Evolutionary conservation across 768 basidiomycete species (phyloP).

Genomic region (Favolaschia claudopus): DNA sequence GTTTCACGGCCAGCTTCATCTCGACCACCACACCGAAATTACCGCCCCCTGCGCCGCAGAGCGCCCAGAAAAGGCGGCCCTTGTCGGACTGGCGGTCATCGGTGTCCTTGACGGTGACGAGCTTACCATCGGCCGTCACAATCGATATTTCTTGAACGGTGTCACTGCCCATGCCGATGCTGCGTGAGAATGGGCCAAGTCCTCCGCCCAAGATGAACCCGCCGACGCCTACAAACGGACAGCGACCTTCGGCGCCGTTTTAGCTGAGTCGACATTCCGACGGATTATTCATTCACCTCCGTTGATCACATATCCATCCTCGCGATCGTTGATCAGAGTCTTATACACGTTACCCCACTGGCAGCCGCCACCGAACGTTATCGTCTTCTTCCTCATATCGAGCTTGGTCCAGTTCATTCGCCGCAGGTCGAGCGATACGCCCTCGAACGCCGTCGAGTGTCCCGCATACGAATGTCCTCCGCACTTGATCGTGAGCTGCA

Average conservation of each 20-base stretch:
- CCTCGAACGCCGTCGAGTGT: slow-evolving; percentile 22
- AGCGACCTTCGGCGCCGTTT: no score
- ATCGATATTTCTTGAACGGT: slow-evolving; percentile 15
- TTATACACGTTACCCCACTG: slow-evolving; percentile 25
- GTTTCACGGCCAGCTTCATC: slow-evolving; percentile 19
- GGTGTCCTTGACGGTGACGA: slow-evolving; percentile 23
- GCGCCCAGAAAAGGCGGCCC: slow-evolving; percentile 26
- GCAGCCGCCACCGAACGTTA: slow-evolving; percentile 23
- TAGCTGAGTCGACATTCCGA: no score
- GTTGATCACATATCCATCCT: slow-evolving; percentile 22
- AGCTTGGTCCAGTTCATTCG: slow-evolving; percentile 14
- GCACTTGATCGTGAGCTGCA: slow-evolving; percentile 25
- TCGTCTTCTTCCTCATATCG: slow-evolving; percentile 20
- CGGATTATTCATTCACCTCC: no score
- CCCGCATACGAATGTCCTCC: slow-evolving; percentile 25
- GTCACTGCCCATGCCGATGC: slow-evolving; percentile 27
- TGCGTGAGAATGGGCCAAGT: slow-evolving; percentile 23
- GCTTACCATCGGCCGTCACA: slow-evolving; percentile 21
- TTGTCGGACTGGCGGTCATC: slow-evolving; percentile 17
- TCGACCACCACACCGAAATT: slow-evolving; percentile 26
- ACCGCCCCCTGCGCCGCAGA: slow-evolving; percentile 22
- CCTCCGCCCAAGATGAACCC: slow-evolving; percentile 25
- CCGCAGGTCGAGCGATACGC: slow-evolving; percentile 24
- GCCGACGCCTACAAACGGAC: slow-evolving; percentile 23
- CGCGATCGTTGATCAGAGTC: slow-evolving; percentile 22